Conservation (phyloP, 352 stramenopile species). For the Globisporangium solare region DNA sequence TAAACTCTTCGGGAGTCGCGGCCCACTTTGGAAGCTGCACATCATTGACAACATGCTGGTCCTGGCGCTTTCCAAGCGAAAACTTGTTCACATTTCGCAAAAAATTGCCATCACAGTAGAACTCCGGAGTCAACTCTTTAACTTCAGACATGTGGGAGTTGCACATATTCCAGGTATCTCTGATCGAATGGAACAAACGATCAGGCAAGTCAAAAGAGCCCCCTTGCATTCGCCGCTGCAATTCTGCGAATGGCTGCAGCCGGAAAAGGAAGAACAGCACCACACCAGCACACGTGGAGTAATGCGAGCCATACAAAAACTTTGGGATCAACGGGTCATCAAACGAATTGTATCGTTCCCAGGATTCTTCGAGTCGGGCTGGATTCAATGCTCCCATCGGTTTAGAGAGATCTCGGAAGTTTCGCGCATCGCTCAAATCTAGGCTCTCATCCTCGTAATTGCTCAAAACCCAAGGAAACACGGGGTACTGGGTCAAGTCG, state of each 20-base stretch:
- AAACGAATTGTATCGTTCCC: slow-evolving; percentile 94
- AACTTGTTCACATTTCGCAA: slow-evolving; percentile 96
- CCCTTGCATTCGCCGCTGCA: slow-evolving; percentile 96
- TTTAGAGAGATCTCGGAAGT: slow-evolving; percentile 97
- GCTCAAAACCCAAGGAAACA: slow-evolving; percentile 88
- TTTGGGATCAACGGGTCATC: slow-evolving; percentile 88
- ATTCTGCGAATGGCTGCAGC: slow-evolving; percentile 94
- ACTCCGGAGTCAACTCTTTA: slow-evolving; percentile 99
- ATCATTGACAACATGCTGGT: slow-evolving; percentile 85
- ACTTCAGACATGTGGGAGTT: slow-evolving; percentile 97
- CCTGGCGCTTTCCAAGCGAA: slow-evolving; percentile 90
- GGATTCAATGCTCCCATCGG: slow-evolving; percentile 97
- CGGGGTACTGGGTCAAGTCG: slow-evolving; percentile 96
- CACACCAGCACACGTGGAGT: slow-evolving; percentile 96
- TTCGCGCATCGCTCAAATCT: slow-evolving; percentile 81
- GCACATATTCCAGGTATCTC: slow-evolving; percentile 96
- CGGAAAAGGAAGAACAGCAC: slow-evolving; percentile 98
- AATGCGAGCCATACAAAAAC: slow-evolving; percentile 92
- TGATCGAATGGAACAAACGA: slow-evolving; percentile 95
- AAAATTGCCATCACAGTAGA: slow-evolving; percentile 95
- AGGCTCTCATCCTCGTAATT: slow-evolving; percentile 74
- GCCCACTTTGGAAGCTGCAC: slow-evolving; percentile 97
- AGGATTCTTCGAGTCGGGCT: slow-evolving; percentile 90
- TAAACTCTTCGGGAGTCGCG: slow-evolving; percentile 93
- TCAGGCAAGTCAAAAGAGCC: slow-evolving; percentile 97